Conservation (phyloP, 345 rosid genomes). For the Raphanus raphanistrum region DNA sequence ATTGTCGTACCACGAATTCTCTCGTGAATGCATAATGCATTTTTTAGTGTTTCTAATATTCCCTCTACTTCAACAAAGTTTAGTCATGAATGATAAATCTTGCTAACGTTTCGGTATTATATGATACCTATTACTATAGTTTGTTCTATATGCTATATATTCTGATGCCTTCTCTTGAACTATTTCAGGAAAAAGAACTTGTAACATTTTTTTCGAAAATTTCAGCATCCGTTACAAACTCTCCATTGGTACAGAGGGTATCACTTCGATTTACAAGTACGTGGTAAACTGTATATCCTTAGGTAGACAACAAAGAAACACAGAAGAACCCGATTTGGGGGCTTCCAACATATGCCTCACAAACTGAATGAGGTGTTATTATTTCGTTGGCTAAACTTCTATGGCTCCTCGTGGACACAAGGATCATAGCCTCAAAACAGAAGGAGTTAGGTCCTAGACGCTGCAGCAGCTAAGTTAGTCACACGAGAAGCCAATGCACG, state of each 20-base stretch:
- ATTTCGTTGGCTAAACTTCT: constrained; percentile 19
- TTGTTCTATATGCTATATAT: background rate
- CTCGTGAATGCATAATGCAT: background rate
- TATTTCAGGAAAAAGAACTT: constrained; percentile 3
- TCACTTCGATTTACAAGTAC: constrained; percentile 19
- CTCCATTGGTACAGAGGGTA: background rate
- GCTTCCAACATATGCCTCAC: constrained; percentile 20
- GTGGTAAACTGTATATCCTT: background rate
- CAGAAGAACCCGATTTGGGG: constrained; percentile 16
- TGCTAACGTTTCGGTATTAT: background rate
- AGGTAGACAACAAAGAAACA: constrained; percentile 19
- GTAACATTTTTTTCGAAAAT: background rate
- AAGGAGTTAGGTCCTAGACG: constrained; percentile 18
- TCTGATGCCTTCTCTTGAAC: background rate
- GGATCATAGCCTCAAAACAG: constrained; percentile 25
- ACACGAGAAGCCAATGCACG: constrained; percentile 24
- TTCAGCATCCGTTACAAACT: background rate
- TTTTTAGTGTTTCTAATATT: background rate
- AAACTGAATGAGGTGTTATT: constrained; percentile 24
- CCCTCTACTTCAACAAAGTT: background rate
- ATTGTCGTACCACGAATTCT: background rate
- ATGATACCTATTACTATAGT: background rate
- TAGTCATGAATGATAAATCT: background rate
- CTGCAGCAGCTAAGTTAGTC: constrained; percentile 34
- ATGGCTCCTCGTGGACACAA: constrained; percentile 22